Evolutionary conservation across 805 yeast genomes (phyloP).

Genomic region (Wickerhamiella cacticola): DNA sequence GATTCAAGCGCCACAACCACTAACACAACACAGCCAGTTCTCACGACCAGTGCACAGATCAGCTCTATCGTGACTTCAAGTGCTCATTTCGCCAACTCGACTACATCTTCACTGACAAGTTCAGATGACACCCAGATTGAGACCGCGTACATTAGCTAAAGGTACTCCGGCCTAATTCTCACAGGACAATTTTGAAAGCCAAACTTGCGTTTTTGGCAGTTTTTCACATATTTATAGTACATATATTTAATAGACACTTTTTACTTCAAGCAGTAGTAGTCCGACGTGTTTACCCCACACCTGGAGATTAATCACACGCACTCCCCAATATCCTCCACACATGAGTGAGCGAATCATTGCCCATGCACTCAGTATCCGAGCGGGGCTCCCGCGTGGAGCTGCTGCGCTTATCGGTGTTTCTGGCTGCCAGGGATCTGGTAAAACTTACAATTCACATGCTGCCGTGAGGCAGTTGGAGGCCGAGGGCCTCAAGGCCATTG

Average conservation of each 20-base stretch:
- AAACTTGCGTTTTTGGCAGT: not conserved
- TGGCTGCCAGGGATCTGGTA: slow-evolving; percentile 33
- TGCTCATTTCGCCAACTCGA: too few relatives aligned
- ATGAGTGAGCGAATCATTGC: slow-evolving; percentile 2
- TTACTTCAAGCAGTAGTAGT: not conserved
- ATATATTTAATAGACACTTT: not conserved
- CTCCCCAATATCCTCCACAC: not conserved
- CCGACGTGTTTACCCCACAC: too few relatives aligned
- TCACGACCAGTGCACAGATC: not conserved
- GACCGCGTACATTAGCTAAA: too few relatives aligned
- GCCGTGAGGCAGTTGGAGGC: slow-evolving; percentile 24
- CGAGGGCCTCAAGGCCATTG: slow-evolving; percentile 31
- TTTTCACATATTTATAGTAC: not conserved
- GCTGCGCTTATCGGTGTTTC: slow-evolving; percentile 24
- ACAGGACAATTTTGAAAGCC: slow-evolving; percentile 1
- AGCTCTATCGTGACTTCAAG: slow-evolving; percentile 1
- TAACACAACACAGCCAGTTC: not conserved
- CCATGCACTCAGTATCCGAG: not conserved
- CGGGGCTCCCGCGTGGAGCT: not conserved
- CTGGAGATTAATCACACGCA: not conserved
- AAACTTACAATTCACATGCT: slow-evolving; percentile 24
- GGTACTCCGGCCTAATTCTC: too few relatives aligned
- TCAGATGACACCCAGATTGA: too few relatives aligned
- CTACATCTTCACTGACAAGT: too few relatives aligned
- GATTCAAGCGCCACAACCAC: slow-evolving; percentile 6